Conservation (phyloP, 192 early-diverging fungal genomes). For the Chytriomyces hyalinus region DNA sequence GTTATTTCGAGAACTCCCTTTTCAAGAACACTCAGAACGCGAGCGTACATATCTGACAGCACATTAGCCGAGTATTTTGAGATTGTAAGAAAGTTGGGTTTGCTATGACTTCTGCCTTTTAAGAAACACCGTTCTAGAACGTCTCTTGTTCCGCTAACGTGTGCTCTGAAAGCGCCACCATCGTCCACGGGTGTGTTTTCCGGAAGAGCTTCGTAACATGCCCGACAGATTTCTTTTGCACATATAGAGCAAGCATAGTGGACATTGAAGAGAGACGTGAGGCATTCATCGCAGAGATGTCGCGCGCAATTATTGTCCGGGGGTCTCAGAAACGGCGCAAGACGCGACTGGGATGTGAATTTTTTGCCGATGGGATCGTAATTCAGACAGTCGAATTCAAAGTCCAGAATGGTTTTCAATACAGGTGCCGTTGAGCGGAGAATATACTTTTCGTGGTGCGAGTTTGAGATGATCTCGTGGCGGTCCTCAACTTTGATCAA, state of each 20-base stretch:
- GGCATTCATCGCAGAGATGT: conserved; percentile 59
- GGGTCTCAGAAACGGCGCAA: neutral
- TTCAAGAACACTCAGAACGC: no score
- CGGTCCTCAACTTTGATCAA: neutral
- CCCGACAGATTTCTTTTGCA: conserved; percentile 48
- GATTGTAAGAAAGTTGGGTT: no score
- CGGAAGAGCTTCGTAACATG: conserved; percentile 43
- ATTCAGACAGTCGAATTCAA: neutral
- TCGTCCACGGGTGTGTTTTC: neutral
- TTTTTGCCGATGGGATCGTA: neutral
- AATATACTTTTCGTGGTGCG: conserved; percentile 17
- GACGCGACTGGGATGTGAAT: neutral
- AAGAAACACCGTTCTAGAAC: no score
- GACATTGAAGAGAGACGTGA: conserved; percentile 50
- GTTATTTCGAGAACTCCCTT: no score
- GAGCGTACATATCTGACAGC: no score
- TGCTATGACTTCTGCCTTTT: no score
- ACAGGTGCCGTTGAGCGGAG: conserved; percentile 17
- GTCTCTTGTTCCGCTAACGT: no score
- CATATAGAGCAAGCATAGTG: conserved; percentile 51
- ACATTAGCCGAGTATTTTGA: no score
- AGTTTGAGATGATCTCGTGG: conserved; percentile 1
- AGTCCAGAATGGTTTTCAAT: neutral
- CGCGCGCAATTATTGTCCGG: conserved; percentile 17
- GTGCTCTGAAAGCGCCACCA: conserved; percentile 36